Evolutionary conservation across 2,329 filamentous ascomycete genomes (phyloP).

Genomic region (Ascocoryne sarcoides): DNA sequence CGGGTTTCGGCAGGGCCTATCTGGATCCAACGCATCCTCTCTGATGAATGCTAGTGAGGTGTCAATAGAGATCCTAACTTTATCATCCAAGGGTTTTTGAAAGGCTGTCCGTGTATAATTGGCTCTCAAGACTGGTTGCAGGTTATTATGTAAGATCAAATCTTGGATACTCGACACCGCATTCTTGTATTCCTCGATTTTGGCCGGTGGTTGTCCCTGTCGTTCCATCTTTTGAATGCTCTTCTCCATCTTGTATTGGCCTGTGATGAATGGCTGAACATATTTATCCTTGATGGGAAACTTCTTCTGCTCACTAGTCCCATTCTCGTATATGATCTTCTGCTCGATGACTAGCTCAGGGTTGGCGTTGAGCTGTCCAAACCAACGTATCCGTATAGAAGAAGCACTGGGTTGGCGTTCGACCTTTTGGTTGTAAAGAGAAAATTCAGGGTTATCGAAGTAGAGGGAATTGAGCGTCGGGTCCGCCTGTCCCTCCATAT

Average conservation of each 20-base stretch:
- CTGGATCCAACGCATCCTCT: conserved; percentile 65
- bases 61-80: conserved; percentile 86
- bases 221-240: conserved; percentile 78
- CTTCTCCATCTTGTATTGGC: conserved; percentile 89
- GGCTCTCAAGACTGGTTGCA: conserved; percentile 80
- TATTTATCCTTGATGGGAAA: conserved; percentile 93
- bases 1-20: conserved; percentile 82
- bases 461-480: conserved; percentile 93
- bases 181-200: conserved; percentile 60
- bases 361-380: conserved; percentile 69
- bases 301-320: conserved; percentile 68
- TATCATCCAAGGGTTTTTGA: conserved; percentile 87
- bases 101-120: conserved; percentile 94
- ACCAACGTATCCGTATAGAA: conserved; percentile 85
- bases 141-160: conserved; percentile 66
- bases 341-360: conserved; percentile 83
- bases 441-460: conserved; percentile 82
- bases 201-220: conserved; percentile 55
- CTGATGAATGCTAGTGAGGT: conserved; percentile 84
- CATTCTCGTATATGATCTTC: conserved; percentile 72
- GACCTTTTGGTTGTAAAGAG: conserved; percentile 80
- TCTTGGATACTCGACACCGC: conserved; percentile 70
- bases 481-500: conserved; percentile 70
- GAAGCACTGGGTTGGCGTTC: conserved; percentile 65
- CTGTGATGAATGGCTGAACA: conserved; percentile 75